Percentiles rank a stretch among this genome's conserved stretches.
Evolutionary conservation across 1,284 basidiomycete species (phyloP).

Genomic region (Malassezia nana): DNA sequence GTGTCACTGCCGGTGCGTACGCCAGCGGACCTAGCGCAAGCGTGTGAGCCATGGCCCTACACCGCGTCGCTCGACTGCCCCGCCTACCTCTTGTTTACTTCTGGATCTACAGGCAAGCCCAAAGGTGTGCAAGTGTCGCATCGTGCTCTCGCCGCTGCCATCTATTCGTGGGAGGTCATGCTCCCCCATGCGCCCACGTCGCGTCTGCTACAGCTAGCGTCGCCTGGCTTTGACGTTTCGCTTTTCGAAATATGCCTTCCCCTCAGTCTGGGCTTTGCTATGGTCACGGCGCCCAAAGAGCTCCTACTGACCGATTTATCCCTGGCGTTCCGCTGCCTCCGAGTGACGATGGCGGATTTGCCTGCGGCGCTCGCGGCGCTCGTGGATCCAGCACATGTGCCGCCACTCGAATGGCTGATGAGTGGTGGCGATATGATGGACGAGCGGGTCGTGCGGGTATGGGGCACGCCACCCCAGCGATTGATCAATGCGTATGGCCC

Average conservation of each 20-base stretch:
- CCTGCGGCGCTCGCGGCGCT: constrained; percentile 41
- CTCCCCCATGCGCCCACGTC: constrained; percentile 28
- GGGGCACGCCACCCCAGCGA: constrained; percentile 28
- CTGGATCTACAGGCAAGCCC: constrained; percentile 40
- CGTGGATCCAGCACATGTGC: constrained; percentile 31
- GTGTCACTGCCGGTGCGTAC: constrained; percentile 1
- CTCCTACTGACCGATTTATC: constrained; percentile 37
- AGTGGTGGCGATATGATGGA: constrained; percentile 46
- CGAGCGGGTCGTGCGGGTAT: constrained; percentile 34
- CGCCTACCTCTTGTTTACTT: constrained; percentile 43
- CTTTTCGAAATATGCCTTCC: constrained; percentile 47
- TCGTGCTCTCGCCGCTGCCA: constrained; percentile 34
- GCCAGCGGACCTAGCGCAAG: neutral
- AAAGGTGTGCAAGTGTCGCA: constrained; percentile 43
- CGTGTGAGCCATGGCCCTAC: neutral
- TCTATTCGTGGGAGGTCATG: constrained; percentile 39
- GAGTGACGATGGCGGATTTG: constrained; percentile 41
- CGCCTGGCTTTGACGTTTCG: constrained; percentile 43
- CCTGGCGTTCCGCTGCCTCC: constrained; percentile 28
- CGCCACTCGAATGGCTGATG: constrained; percentile 45
- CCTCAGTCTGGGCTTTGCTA: constrained; percentile 34
- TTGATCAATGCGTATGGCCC: constrained; percentile 47
- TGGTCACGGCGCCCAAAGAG: constrained; percentile 40
- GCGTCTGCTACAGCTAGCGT: constrained; percentile 42
- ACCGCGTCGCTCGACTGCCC: constrained; percentile 16